A percentile compares a stretch with the other conserved stretches of the same genome.
Conservation (phyloP, 306 rosid species). For the Cicer cuneatum region DNA sequence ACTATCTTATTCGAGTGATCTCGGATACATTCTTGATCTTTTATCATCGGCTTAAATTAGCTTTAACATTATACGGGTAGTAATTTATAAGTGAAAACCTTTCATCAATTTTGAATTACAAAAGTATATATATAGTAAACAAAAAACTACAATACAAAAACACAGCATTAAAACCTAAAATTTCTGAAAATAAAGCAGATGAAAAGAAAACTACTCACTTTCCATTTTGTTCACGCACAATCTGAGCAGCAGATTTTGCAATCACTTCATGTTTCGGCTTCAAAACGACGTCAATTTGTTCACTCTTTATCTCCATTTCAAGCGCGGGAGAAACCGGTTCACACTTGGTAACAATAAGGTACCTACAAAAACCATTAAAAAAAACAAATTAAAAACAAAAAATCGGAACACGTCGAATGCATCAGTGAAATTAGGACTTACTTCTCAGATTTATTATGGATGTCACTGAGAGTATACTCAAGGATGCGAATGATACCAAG, state of each 20-base stretch:
- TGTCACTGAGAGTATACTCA: slow-evolving; percentile 77
- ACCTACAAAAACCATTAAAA: slow-evolving; percentile 49
- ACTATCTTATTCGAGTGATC: no score
- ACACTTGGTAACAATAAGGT: slow-evolving; percentile 72
- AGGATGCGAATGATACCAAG: slow-evolving; percentile 77
- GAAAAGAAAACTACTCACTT: slow-evolving; percentile 61
- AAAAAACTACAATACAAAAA: no score
- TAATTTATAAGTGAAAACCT: no score
- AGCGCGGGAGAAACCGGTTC: slow-evolving; percentile 79
- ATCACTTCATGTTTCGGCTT: slow-evolving; percentile 75
- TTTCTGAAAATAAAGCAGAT: not conserved
- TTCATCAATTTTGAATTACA: no score
- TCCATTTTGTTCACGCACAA: slow-evolving; percentile 72
- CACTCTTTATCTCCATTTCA: slow-evolving; percentile 64
- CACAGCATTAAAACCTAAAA: not conserved
- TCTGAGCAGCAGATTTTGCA: slow-evolving; percentile 89
- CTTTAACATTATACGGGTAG: no score
- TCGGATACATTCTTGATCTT: no score
- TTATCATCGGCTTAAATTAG: no score
- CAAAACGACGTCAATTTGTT: slow-evolving; percentile 47
- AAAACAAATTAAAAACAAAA: not conserved
- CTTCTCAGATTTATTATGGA: slow-evolving; percentile 76
- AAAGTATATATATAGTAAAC: no score
- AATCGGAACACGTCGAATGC: not conserved
- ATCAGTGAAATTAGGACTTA: slow-evolving; percentile 39